Percentiles rank a stretch among this genome's conserved stretches.
These are phyloP conservation scores for Cyclaneusma minus DNA, from an alignment of 2,329 filamentous ascomycete genomes.

Conservation along the genomic window DNA sequence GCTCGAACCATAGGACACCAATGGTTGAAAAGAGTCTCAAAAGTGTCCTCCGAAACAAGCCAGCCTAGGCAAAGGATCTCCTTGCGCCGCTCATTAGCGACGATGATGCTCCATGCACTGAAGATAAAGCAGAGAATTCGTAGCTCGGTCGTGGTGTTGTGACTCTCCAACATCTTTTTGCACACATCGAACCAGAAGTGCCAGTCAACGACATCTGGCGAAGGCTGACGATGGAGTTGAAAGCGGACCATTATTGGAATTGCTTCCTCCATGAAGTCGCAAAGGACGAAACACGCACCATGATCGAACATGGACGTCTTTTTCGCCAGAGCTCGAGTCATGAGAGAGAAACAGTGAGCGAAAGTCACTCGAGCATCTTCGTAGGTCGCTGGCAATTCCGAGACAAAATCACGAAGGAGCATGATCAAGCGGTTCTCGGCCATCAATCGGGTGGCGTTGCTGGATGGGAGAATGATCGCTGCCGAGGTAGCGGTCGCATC, in stretches of 20 bases:
- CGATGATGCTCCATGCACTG: conserved; percentile 45
- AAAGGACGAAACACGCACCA: conserved; percentile 56
- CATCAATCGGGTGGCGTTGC: conserved; percentile 48
- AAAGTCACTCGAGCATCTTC: conserved; percentile 40
- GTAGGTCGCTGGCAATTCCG: conserved; percentile 38
- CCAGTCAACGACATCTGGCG: conserved; percentile 42
- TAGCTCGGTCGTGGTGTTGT: conserved; percentile 59
- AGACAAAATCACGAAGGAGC: conserved; percentile 52
- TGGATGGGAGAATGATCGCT: conserved; percentile 36
- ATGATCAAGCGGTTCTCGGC: conserved; percentile 57
- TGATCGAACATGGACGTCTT: conserved; percentile 54
- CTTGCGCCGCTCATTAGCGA: conserved; percentile 38
- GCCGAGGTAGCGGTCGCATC: conserved; percentile 43
- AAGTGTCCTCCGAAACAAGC: conserved; percentile 43
- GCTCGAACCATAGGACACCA: conserved; percentile 70
- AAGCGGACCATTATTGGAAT: conserved; percentile 48
- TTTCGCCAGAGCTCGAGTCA: conserved; percentile 45
- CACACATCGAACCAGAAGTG: conserved; percentile 54
- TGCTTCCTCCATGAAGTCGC: conserved; percentile 57
- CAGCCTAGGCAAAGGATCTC: conserved; percentile 44
- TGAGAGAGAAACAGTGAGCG: conserved; percentile 42
- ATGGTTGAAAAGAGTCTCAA: conserved; percentile 54
- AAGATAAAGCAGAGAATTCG: conserved; percentile 55
- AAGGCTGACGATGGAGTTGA: conserved; percentile 14
- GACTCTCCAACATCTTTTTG: conserved; percentile 50